Evolutionary conservation across 163 green algal genomes (phyloP).

Genomic region (Scenedesmus sp.): DNA sequence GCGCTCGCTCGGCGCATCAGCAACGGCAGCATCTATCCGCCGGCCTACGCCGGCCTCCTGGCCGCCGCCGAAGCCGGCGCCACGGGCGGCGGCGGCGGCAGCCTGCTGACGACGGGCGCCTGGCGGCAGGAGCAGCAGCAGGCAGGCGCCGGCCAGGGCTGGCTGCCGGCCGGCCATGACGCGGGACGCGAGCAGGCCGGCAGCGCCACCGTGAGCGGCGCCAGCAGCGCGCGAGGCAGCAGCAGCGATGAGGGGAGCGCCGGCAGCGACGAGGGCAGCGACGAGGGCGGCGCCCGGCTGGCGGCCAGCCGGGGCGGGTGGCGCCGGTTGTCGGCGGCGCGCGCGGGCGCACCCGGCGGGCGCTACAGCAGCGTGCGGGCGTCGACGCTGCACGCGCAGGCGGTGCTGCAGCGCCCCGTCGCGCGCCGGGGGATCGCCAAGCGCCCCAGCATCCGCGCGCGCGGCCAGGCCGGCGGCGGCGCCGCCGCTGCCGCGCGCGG

Average conservation of each 20-base stretch:
- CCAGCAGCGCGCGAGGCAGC: neutral
- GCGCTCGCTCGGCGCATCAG: conserved; percentile 5
- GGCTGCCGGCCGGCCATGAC: neutral
- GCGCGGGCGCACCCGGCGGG: neutral
- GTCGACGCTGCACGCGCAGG: neutral
- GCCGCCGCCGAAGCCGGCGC: neutral
- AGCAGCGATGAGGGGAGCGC: neutral
- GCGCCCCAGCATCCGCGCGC: neutral
- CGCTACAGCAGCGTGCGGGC: neutral
- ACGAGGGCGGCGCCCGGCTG: neutral
- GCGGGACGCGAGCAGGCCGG: neutral
- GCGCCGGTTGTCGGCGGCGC: too few species aligned
- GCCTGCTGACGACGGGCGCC: neutral
- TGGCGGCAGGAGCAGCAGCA: conserved; percentile 2
- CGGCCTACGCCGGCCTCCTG: neutral
- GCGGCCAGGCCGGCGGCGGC: too few species aligned
- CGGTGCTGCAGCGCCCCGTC: neutral
- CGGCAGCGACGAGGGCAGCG: neutral
- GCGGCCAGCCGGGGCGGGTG: too few species aligned
- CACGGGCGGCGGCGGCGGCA: neutral
- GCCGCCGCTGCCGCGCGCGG: too few species aligned
- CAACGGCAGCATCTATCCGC: neutral
- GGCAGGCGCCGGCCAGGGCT: too few species aligned
- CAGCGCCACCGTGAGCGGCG: conserved; percentile 6
- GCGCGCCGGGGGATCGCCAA: neutral